These are phyloP conservation scores for Lizonia empirigonia DNA, from an alignment of 2,329 filamentous ascomycete species.

Conservation along the genomic window DNA sequence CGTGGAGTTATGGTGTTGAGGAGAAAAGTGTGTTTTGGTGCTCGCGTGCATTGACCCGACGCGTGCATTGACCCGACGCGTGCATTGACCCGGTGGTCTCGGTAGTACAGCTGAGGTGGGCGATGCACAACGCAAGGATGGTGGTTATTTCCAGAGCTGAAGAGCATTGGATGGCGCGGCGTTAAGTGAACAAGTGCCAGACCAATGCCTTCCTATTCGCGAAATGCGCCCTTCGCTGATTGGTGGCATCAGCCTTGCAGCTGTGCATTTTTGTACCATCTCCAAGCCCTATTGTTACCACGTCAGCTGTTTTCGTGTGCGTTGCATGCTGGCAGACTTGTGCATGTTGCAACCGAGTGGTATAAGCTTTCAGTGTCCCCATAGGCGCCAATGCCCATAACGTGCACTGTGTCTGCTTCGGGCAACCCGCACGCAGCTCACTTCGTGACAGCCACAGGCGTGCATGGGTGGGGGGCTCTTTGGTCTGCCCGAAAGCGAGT, in stretches of 20 bases:
- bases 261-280: background rate
- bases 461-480: background rate
- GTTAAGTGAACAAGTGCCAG: constrained; percentile 1
- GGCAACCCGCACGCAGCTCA: constrained; percentile 4
- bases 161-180: background rate
- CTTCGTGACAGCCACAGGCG: constrained; percentile 6
- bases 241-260: background rate
- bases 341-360: constrained; percentile 1
- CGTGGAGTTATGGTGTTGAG: too few relatives aligned
- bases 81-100: too few relatives aligned
- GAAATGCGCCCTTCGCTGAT: constrained; percentile 1
- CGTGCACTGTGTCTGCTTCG: constrained; percentile 5
- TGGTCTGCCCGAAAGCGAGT: background rate
- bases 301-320: constrained; percentile 4
- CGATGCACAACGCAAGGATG: constrained; percentile 1
- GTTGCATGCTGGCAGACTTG: constrained; percentile 2
- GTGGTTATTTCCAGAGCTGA: constrained; percentile 8
- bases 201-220: background rate
- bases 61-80: too few relatives aligned
- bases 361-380: background rate
- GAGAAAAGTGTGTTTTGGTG: too few relatives aligned
- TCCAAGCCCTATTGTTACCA: constrained; percentile 4
- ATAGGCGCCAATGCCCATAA: background rate
- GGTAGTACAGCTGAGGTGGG: constrained; percentile 7
- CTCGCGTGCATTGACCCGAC: too few relatives aligned